A percentile compares a stretch with the other conserved stretches of the same genome.
phyloP scores from a whole-genome alignment of 306 rosid species.

The Prunus mongolica region DNA sequence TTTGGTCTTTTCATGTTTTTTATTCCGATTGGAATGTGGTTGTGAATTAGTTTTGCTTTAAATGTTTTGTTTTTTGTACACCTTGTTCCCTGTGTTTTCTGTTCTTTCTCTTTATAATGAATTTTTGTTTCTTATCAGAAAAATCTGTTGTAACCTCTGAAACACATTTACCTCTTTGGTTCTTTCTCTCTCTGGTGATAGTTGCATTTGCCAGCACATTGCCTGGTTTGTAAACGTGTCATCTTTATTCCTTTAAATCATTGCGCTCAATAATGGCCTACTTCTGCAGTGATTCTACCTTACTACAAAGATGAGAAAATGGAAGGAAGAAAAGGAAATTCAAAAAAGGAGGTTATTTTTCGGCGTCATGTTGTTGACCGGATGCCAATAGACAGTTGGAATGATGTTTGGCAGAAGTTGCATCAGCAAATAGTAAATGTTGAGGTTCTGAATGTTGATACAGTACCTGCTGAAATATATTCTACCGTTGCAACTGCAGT shows the following conservation, averaged over 20 bases:
- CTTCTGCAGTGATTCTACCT: constrained; percentile 78
- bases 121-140: background rate
- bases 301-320: constrained; percentile 60
- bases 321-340: constrained; percentile 39
- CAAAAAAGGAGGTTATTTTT: constrained; percentile 59
- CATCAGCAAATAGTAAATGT: constrained; percentile 92
- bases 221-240: background rate
- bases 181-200: background rate
- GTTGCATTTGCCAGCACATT: constrained; percentile 7
- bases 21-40: background rate
- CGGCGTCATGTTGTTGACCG: constrained; percentile 83
- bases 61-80: background rate
- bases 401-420: constrained; percentile 90
- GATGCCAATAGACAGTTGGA: constrained; percentile 97
- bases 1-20: background rate
- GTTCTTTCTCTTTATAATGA: background rate
- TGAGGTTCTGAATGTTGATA: constrained; percentile 73
- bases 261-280: constrained; percentile 17
- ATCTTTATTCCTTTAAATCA: constrained; percentile 11
- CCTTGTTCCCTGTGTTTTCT: background rate
- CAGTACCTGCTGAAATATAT: constrained; percentile 82
- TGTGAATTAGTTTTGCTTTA: background rate
- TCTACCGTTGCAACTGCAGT: constrained; percentile 86
- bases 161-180: background rate
- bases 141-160: background rate